Base-by-base conservation (phyloP, 345 rosid species). In the Populus ilicifolia region DNA sequence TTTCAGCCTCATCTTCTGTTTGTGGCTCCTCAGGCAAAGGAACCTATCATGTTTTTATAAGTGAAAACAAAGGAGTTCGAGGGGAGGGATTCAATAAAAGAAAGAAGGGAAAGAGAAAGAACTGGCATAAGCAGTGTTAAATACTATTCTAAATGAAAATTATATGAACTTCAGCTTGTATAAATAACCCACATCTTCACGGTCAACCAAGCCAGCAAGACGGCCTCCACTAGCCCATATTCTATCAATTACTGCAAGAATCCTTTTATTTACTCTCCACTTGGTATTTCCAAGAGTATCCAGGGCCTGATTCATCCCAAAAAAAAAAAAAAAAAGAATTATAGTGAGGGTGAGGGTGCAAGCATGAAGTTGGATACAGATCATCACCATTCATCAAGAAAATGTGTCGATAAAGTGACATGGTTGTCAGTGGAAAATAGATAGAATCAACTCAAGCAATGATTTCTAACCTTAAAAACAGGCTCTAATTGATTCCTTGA, bases 281-380 rank as follows among this genome's bases (percentile, higher is more conserved):
- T 94, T 96, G 73, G 98, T 89, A 81, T 87, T 89, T 83, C 99
- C 99, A 43, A 96, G 91, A 5, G 97, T 96, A 89, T 96, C 89
- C 80, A 96, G 83, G 52, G 97, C 99, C 99, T 96, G 90, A 74
- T 80, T 72, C 76, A 79, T 70, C 78, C 80, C 71, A 79, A 27
- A 75, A 75, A 33, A 10, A 33, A 75, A 76, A 30, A 9, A 4
- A 39, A 64, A 70, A 72, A 80, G 27, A 74, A 84, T 39, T 65
- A 84, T 69, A 33, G 36, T 33, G 36, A 33, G 36, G 4, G 36
- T 33, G 5, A 33, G 36, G 36, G 5, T 43, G 46, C 67, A 75
- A 79, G 8, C 23, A 67, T 48, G 36, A 78, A 66, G 75, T 16
- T 21, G 23, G 59, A 29, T 27, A 33, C 17, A 64, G 27, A 11